Conservation (phyloP, 352 stramenopile species). For the Pythium volutum region DNA sequence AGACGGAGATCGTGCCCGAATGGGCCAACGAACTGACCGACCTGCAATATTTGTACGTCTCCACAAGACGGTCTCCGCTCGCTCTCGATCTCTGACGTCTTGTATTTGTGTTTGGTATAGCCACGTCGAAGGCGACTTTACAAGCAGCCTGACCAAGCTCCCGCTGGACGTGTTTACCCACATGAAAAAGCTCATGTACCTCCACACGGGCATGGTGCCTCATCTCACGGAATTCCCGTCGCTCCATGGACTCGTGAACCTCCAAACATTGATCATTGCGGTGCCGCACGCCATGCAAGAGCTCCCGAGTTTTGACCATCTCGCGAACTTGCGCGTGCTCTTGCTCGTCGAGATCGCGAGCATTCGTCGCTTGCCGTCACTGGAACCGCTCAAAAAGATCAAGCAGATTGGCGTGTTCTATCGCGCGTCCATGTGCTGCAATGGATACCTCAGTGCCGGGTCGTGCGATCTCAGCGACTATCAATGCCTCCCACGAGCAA, state of each 20-base stretch:
- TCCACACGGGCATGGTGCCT: conserved; percentile 33
- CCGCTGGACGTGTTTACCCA: conserved; percentile 30
- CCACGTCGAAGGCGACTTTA: conserved; percentile 5
- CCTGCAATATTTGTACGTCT: conserved; percentile 25
- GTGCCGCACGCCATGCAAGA: not conserved
- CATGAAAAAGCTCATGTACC: conserved; percentile 38
- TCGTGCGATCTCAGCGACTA: conserved; percentile 19
- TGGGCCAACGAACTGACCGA: conserved; percentile 23
- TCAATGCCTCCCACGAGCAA: conserved; percentile 2
- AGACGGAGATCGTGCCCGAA: conserved; percentile 14
- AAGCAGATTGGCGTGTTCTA: conserved; percentile 8
- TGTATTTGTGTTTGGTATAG: not conserved
- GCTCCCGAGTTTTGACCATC: conserved; percentile 2
- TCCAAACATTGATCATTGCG: conserved; percentile 34
- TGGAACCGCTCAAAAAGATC: conserved; percentile 14
- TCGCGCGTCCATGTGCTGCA: conserved; percentile 19
- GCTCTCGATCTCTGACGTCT: not conserved
- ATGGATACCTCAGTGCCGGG: conserved; percentile 12
- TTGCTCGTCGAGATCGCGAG: conserved; percentile 8
- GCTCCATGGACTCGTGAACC: conserved; percentile 25
- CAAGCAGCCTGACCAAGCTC: not conserved
- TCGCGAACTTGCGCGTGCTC: conserved; percentile 5
- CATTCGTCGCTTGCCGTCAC: conserved; percentile 11
- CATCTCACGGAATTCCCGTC: conserved; percentile 33
- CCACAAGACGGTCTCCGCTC: no score